Conservation (phyloP, 2,329 filamentous ascomycete species). For the Claviceps sp. region DNA sequence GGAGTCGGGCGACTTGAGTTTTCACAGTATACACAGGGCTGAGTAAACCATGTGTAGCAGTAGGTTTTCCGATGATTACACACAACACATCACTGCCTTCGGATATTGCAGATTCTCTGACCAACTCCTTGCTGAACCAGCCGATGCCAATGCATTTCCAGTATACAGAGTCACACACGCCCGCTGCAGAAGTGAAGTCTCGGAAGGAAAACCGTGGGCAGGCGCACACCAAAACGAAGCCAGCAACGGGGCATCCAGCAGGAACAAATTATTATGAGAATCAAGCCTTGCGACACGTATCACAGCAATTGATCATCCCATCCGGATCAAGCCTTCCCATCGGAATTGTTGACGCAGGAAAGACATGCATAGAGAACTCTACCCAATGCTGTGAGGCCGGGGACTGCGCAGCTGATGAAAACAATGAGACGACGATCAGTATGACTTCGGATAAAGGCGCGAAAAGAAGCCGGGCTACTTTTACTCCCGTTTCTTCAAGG, state of each 20-base stretch:
- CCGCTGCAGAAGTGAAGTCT: conserved; percentile 26
- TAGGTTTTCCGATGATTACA: conserved; percentile 10
- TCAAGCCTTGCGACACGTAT: conserved; percentile 25
- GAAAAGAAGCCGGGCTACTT: conserved; percentile 30
- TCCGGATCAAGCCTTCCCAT: conserved; percentile 10
- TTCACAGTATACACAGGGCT: too few relatives aligned
- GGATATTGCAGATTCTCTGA: conserved; percentile 29
- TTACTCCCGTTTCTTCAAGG: conserved; percentile 32
- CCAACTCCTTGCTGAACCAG: conserved; percentile 35
- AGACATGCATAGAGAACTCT: not conserved
- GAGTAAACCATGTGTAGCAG: conserved; percentile 1
- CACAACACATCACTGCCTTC: conserved; percentile 11
- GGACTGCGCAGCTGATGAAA: not conserved
- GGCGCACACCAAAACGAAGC: conserved; percentile 2
- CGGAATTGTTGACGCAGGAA: not conserved
- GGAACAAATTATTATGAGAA: conserved; percentile 11
- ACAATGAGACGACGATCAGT: not conserved
- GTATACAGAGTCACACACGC: conserved; percentile 15
- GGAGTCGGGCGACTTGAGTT: not conserved
- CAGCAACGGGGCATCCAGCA: conserved; percentile 10
- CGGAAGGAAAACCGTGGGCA: conserved; percentile 29
- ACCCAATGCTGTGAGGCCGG: not conserved
- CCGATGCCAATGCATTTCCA: conserved; percentile 25
- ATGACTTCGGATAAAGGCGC: conserved; percentile 19
- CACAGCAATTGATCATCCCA: conserved; percentile 23